phyloP scores from a whole-genome alignment of 208 protist genomes.

The Trypanosoma brucei region DNA sequence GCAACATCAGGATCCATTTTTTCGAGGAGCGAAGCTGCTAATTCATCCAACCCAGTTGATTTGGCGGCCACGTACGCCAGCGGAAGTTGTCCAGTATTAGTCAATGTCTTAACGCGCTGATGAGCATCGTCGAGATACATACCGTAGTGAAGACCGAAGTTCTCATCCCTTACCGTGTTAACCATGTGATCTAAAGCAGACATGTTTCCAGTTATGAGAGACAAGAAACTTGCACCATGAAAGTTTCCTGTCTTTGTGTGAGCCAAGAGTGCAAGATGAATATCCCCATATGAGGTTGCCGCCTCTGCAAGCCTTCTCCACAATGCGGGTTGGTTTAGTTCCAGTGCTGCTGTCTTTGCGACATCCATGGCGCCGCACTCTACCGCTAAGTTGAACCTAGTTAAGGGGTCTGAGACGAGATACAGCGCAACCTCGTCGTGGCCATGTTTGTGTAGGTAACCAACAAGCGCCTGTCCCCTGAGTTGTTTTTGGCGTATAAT shows the following conservation, averaged over 20 bases:
- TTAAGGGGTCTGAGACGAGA: slow-evolving; percentile 96
- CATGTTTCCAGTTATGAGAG: slow-evolving; percentile 95
- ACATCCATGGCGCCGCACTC: slow-evolving; percentile 97
- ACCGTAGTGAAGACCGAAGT: slow-evolving; percentile 90
- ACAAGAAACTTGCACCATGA: slow-evolving; percentile 91
- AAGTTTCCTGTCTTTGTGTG: slow-evolving; percentile 93
- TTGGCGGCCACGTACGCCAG: slow-evolving; percentile 88
- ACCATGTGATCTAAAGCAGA: slow-evolving; percentile 92
- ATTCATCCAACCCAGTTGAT: slow-evolving; percentile 86
- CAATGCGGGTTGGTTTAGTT: slow-evolving; percentile 88
- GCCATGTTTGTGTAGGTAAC: slow-evolving; percentile 97
- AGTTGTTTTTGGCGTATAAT: slow-evolving; percentile 93
- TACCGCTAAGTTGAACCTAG: slow-evolving; percentile 96
- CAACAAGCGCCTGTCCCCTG: slow-evolving; percentile 95
- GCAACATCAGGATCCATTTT: slow-evolving; percentile 54
- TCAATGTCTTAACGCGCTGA: slow-evolving; percentile 83
- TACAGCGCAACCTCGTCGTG: slow-evolving; percentile 97
- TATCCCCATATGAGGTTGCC: slow-evolving; percentile 93
- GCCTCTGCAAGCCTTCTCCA: slow-evolving; percentile 92
- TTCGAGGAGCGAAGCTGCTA: slow-evolving; percentile 46
- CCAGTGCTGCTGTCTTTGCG: slow-evolving; percentile 82
- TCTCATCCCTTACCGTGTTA: slow-evolving; percentile 76
- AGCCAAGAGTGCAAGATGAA: slow-evolving; percentile 94
- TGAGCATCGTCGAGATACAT: slow-evolving; percentile 91
- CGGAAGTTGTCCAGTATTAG: slow-evolving; percentile 57